phyloP scores from a whole-genome alignment of 2,329 filamentous ascomycete species.

The Myrmaecium sp. region DNA sequence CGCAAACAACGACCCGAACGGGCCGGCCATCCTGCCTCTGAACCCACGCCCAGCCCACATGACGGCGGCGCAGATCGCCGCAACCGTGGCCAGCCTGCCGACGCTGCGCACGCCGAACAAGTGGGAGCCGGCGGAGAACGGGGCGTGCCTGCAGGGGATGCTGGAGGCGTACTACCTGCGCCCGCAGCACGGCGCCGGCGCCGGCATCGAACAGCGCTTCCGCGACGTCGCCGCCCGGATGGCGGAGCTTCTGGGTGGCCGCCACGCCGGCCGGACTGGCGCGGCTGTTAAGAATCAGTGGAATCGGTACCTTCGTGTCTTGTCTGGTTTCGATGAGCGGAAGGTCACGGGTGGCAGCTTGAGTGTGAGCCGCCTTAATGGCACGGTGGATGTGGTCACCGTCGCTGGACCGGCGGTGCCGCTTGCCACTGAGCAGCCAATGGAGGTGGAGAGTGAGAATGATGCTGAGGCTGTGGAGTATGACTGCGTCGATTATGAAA shows the following conservation, averaged over 20 bases:
- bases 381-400: no score
- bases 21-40: neutral
- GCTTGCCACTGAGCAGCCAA: no score
- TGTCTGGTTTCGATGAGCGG: constrained; percentile 4
- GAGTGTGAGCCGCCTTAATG: no score
- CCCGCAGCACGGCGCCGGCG: neutral
- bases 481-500: no score
- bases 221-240: neutral
- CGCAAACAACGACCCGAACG: no score
- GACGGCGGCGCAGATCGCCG: neutral
- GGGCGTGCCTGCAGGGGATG: constrained; percentile 1
- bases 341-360: no score
- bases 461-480: no score
- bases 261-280: neutral
- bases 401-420: no score
- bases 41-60: neutral
- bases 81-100: neutral
- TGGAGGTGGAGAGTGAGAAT: no score
- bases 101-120: neutral
- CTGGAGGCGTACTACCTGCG: neutral
- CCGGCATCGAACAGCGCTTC: neutral
- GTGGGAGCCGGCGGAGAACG: neutral
- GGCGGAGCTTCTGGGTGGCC: neutral
- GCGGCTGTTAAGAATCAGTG: constrained; percentile 2
- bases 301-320: constrained; percentile 1